phyloP scores from a whole-genome alignment of 495 filamentous ascomycete species.

The Hypoxylon trugodes region DNA sequence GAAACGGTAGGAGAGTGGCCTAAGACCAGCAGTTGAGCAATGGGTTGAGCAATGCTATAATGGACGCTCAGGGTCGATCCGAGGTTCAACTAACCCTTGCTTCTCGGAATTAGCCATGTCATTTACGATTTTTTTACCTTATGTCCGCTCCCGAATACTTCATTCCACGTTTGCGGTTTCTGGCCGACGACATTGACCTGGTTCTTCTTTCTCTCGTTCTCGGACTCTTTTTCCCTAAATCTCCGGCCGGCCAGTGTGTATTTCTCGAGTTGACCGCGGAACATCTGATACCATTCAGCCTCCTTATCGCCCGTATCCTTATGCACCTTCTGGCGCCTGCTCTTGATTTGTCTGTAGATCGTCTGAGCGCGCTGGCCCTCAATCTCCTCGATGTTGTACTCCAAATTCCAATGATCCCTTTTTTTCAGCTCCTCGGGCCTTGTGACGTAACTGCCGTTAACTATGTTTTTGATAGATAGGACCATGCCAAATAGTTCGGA shows the following conservation, averaged over 20 bases:
- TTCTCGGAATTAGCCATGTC: no score
- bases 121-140: neutral
- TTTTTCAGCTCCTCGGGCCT: conserved; percentile 63
- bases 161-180: conserved; percentile 32
- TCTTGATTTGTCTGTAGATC: conserved; percentile 60
- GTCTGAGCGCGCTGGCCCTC: conserved; percentile 43
- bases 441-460: conserved; percentile 70
- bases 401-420: conserved; percentile 67
- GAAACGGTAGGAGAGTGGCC: no score
- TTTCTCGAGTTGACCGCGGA: conserved; percentile 41
- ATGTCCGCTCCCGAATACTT: conserved; percentile 39
- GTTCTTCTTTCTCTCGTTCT: conserved; percentile 6
- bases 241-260: conserved; percentile 40
- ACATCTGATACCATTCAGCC: conserved; percentile 51
- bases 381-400: conserved; percentile 76
- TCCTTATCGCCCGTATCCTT: conserved; percentile 45
- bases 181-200: conserved; percentile 47
- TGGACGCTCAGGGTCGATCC: no score
- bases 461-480: conserved; percentile 73
- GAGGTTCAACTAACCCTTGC: no score
- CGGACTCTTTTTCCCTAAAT: conserved; percentile 38
- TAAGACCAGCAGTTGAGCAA: no score
- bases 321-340: conserved; percentile 58
- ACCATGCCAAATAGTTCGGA: conserved; percentile 67
- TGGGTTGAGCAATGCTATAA: no score